Conservation (phyloP, 2,329 filamentous ascomycete species). For the Coniosporium tulheliwenetii region DNA sequence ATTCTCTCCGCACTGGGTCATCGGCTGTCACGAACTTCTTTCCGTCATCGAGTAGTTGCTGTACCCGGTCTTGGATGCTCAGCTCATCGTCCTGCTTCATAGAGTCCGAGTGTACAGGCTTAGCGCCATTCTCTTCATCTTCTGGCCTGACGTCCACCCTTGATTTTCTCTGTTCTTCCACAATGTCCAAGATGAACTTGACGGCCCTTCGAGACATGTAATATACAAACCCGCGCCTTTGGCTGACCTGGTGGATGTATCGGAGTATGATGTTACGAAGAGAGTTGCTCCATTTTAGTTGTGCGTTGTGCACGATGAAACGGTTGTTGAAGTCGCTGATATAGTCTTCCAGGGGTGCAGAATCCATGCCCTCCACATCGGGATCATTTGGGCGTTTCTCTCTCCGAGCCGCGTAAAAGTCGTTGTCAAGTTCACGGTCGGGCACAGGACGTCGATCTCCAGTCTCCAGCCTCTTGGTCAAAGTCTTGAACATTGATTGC, state of each 20-base stretch:
- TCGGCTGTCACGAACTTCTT: constrained; percentile 67
- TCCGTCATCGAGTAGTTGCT: constrained; percentile 70
- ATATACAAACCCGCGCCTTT: constrained; percentile 90
- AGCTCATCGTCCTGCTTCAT: constrained; percentile 41
- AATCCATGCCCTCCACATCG: constrained; percentile 39
- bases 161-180: constrained; percentile 78
- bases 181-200: constrained; percentile 95
- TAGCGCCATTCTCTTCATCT: background rate
- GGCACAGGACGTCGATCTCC: constrained; percentile 36
- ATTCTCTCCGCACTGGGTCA: constrained; percentile 28
- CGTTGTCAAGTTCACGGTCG: constrained; percentile 13
- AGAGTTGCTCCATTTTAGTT: constrained; percentile 97
- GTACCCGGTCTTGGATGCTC: constrained; percentile 70
- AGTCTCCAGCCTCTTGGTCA: constrained; percentile 39
- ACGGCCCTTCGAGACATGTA: constrained; percentile 91
- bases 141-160: constrained; percentile 23
- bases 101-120: constrained; percentile 8
- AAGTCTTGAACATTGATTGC: constrained; percentile 38
- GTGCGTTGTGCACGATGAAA: constrained; percentile 94
- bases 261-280: constrained; percentile 90
- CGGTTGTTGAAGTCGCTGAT: constrained; percentile 94
- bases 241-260: constrained; percentile 94
- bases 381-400: too few relatives aligned
- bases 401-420: background rate
- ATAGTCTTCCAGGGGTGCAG: constrained; percentile 61